Percentiles rank a stretch among this genome's conserved stretches.
Evolutionary conservation across 768 basidiomycete species (phyloP).

Genomic region (Heimioporus sp.): DNA sequence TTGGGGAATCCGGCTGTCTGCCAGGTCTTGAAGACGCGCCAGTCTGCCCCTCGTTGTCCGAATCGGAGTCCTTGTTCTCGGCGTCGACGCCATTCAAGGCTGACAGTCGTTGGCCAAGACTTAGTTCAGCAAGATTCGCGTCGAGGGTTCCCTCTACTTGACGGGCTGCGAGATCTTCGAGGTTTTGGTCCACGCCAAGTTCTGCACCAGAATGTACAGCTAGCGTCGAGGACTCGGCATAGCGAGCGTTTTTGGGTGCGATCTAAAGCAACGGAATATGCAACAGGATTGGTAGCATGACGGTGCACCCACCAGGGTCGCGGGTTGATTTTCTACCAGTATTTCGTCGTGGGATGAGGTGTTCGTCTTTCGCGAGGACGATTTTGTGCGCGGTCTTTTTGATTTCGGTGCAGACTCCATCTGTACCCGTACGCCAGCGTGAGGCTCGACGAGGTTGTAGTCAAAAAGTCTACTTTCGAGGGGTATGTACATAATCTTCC

Average conservation of each 20-base stretch:
- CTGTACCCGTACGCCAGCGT: background rate
- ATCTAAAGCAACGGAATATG: slow-evolving; percentile 31
- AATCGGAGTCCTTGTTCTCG: slow-evolving; percentile 35
- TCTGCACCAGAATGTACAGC: slow-evolving; percentile 66
- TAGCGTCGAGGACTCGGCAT: slow-evolving; percentile 60
- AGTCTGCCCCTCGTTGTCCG: slow-evolving; percentile 50
- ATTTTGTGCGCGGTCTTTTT: slow-evolving; percentile 55
- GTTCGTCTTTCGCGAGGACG: slow-evolving; percentile 28
- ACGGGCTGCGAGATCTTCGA: slow-evolving; percentile 47
- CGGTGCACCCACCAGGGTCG: slow-evolving; percentile 16
- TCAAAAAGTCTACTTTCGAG: no score
- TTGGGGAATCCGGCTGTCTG: slow-evolving; percentile 26
- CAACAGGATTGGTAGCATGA: background rate
- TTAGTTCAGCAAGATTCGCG: slow-evolving; percentile 85
- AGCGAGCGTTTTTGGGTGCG: slow-evolving; percentile 55
- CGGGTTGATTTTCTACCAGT: slow-evolving; percentile 22
- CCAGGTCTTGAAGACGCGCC: slow-evolving; percentile 17
- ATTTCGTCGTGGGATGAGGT: slow-evolving; percentile 16
- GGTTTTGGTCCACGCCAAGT: slow-evolving; percentile 53
- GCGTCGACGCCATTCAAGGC: slow-evolving; percentile 54
- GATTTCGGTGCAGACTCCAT: slow-evolving; percentile 48
- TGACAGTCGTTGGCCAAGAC: slow-evolving; percentile 86
- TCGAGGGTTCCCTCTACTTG: slow-evolving; percentile 71
- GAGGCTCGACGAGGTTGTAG: background rate
- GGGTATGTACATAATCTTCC: background rate